A percentile compares a stretch with the other conserved stretches of the same genome.
These are phyloP conservation scores for Botrytis deweyae DNA, from an alignment of 2,329 filamentous ascomycete species.

Conservation along the genomic window DNA sequence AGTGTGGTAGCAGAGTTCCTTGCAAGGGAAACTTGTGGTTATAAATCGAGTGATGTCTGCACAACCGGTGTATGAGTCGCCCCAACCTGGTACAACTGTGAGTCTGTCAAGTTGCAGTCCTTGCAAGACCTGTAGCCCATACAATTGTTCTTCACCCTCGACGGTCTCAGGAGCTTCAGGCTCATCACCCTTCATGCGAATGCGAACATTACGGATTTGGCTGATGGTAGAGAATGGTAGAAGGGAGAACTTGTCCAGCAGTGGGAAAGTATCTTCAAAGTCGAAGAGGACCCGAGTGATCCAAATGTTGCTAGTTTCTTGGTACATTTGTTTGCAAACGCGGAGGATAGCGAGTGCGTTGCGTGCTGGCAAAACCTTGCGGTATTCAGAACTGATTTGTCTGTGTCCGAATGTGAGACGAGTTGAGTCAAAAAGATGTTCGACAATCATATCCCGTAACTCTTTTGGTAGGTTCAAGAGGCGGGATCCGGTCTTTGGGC, in stretches of 20 bases:
- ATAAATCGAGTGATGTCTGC: not conserved
- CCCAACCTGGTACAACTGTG: not conserved
- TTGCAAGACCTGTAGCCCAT: not conserved
- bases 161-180: not conserved
- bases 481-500: not conserved
- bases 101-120: slow-evolving; percentile 2
- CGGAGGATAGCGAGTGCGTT: not conserved
- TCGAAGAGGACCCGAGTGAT: not conserved
- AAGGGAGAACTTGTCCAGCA: not conserved
- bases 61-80: not conserved
- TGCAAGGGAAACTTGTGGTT: not conserved
- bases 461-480: not conserved
- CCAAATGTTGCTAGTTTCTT: not conserved
- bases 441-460: not conserved
- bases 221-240: not conserved
- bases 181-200: not conserved
- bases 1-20: not conserved
- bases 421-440: not conserved
- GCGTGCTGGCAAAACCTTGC: not conserved
- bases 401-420: slow-evolving; percentile 5
- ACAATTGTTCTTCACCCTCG: not conserved
- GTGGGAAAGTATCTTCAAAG: not conserved
- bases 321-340: not conserved
- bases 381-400: not conserved
- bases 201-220: not conserved